These are phyloP conservation scores for Sicyos edulis DNA, from an alignment of 306 rosid genomes.

Conservation along the genomic window DNA sequence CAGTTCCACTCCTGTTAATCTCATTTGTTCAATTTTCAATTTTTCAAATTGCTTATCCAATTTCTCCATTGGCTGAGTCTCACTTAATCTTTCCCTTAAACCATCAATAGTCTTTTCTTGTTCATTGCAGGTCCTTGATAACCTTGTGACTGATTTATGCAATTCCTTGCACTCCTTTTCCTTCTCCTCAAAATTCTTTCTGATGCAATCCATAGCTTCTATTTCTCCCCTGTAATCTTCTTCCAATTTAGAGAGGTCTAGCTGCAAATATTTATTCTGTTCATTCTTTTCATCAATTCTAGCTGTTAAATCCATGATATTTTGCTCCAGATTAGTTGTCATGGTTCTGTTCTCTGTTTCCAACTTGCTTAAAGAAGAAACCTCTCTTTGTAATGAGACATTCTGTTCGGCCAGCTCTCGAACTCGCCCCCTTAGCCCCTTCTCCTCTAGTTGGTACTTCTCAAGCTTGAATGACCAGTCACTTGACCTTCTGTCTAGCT, in stretches of 20 bases:
- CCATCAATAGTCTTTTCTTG: conserved; percentile 85
- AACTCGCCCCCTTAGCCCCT: conserved; percentile 85
- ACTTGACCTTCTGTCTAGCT: conserved; percentile 88
- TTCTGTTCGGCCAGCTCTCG: conserved; percentile 98
- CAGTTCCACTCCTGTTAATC: conserved; percentile 71
- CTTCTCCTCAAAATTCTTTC: conserved; percentile 59
- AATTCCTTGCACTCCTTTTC: conserved; percentile 81
- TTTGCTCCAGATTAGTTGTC: conserved; percentile 49
- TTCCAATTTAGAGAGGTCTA: conserved; percentile 53
- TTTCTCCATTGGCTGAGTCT: conserved; percentile 46
- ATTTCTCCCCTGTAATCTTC: conserved; percentile 48
- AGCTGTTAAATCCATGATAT: conserved; percentile 46
- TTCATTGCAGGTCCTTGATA: conserved; percentile 70
- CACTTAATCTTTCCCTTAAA: conserved; percentile 49
- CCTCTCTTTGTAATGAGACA: conserved; percentile 89
- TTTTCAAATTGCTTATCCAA: conserved; percentile 46
- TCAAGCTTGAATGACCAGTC: conserved; percentile 94
- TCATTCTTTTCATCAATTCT: conserved; percentile 44
- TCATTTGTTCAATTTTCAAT: conserved; percentile 73
- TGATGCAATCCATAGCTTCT: conserved; percentile 50
- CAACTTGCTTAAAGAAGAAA: conserved; percentile 58
- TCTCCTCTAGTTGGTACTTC: conserved; percentile 78
- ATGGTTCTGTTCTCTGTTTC: conserved; percentile 53
- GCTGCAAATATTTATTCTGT: conserved; percentile 49
- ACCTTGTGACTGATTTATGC: conserved; percentile 63